Percentiles rank a stretch among this genome's conserved stretches.
phyloP scores from a whole-genome alignment of 2,329 filamentous ascomycete genomes.

The Epichloe glyceriae region DNA sequence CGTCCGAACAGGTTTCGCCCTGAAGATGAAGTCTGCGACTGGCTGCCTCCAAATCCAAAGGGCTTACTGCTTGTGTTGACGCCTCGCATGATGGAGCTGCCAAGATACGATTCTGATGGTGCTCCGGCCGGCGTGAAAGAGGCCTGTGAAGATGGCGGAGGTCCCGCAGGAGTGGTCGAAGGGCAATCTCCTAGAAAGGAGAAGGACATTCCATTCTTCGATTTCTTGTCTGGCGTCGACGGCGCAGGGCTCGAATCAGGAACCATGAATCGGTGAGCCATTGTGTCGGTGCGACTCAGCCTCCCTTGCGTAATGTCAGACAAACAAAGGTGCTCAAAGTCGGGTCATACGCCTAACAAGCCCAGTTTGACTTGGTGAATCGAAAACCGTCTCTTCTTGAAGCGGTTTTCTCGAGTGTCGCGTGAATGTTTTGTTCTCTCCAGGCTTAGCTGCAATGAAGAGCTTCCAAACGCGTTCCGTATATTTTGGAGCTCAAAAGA shows the following conservation, averaged over 20 bases:
- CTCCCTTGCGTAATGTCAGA: not conserved
- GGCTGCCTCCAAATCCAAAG: constrained; percentile 24
- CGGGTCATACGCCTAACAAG: not conserved
- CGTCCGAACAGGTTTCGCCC: constrained; percentile 26
- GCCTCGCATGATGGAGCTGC: constrained; percentile 39
- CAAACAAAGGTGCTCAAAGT: not conserved
- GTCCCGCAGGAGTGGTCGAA: constrained; percentile 40
- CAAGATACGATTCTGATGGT: constrained; percentile 40
- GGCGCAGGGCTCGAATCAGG: constrained; percentile 33
- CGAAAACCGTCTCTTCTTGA: not conserved
- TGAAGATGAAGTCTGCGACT: constrained; percentile 13
- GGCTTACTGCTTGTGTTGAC: constrained; percentile 26
- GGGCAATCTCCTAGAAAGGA: constrained; percentile 31
- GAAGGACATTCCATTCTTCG: constrained; percentile 19
- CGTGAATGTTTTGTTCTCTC: not conserved
- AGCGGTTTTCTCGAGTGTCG: not conserved
- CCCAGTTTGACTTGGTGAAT: too few species aligned
- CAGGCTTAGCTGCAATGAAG: not conserved
- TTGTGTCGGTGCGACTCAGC: constrained; percentile 12
- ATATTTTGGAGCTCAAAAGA: not conserved
- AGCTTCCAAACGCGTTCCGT: not conserved
- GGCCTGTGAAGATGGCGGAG: constrained; percentile 36
- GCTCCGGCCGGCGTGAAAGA: constrained; percentile 45
- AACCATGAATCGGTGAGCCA: constrained; percentile 30
- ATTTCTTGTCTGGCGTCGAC: constrained; percentile 34